Conservation (phyloP, 2,329 filamentous ascomycete genomes). For the Calonectria hongkongensis region DNA sequence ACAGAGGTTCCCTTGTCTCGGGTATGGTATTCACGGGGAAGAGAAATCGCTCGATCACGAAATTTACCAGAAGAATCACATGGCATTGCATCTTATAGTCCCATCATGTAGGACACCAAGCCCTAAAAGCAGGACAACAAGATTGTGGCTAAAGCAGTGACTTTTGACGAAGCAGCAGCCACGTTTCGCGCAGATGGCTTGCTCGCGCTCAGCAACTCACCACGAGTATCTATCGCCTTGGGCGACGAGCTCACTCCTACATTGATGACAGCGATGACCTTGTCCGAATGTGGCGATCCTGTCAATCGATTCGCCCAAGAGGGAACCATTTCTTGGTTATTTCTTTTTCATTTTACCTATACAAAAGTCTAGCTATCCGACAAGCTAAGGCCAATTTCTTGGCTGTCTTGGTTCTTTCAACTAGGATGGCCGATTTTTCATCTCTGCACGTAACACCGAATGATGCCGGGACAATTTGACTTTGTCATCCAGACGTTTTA, state of each 20-base stretch:
- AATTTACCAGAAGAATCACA: too few relatives aligned
- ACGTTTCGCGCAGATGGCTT: neutral
- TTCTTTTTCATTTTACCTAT: too few relatives aligned
- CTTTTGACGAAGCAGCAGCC: neutral
- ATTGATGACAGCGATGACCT: neutral
- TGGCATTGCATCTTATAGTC: too few relatives aligned
- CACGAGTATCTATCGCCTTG: neutral
- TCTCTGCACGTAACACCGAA: neutral
- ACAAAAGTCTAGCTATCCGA: too few relatives aligned
- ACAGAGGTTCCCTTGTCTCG: too few relatives aligned
- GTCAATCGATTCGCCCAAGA: neutral
- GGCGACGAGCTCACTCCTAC: neutral
- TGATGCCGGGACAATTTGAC: neutral
- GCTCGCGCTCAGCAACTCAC: neutral
- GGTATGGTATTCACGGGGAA: too few relatives aligned
- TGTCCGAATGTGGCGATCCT: too few relatives aligned
- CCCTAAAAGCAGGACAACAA: neutral
- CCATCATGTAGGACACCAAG: neutral
- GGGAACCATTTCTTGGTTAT: too few relatives aligned
- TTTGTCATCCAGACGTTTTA: too few relatives aligned
- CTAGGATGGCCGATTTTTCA: neutral
- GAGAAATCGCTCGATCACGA: too few relatives aligned
- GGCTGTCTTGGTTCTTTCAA: neutral
- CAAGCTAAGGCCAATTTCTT: too few relatives aligned
- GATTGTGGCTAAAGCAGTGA: neutral